Conservation (phyloP, 805 yeast species). For the Yarrowia phangngaensis region DNA sequence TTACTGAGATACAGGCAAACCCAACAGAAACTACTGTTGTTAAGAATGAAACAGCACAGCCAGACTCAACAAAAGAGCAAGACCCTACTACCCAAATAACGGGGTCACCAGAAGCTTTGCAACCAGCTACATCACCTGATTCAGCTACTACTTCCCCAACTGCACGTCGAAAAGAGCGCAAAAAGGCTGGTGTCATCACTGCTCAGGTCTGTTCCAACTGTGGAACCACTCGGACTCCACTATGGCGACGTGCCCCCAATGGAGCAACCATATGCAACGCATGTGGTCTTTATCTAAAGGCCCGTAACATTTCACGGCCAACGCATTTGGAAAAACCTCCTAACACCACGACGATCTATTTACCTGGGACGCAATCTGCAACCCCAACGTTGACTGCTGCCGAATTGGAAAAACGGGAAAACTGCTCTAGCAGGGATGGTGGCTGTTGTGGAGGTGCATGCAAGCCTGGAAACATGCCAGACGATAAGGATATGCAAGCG, state of each 20-base stretch:
- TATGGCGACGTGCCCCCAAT: slow-evolving; percentile 90
- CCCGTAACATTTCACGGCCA: slow-evolving; percentile 61
- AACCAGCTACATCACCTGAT: slow-evolving; percentile 1
- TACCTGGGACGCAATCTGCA: slow-evolving; percentile 33
- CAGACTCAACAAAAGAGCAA: too few species aligned
- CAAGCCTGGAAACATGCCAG: slow-evolving; percentile 16
- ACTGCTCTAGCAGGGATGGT: slow-evolving; percentile 7
- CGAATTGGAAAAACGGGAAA: slow-evolving; percentile 17
- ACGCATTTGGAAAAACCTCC: slow-evolving; percentile 60
- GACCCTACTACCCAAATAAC: not conserved
- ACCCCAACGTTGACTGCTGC: slow-evolving; percentile 6
- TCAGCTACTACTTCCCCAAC: slow-evolving; percentile 7
- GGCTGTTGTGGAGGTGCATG: slow-evolving; percentile 23
- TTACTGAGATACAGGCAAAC: too few species aligned
- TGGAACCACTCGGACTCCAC: slow-evolving; percentile 84
- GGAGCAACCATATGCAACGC: slow-evolving; percentile 95
- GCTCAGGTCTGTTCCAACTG: slow-evolving; percentile 76
- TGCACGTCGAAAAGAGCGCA: slow-evolving; percentile 1
- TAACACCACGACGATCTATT: slow-evolving; percentile 45
- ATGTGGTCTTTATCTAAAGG: slow-evolving; percentile 75
- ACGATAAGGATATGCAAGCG: slow-evolving; percentile 23
- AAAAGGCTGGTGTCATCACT: slow-evolving; percentile 25
- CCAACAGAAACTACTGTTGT: too few species aligned
- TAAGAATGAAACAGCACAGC: too few species aligned
- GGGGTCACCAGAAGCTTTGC: not conserved